These are phyloP conservation scores for Orbilia ellipsospora DNA, from an alignment of 2,329 filamentous ascomycete genomes.

Conservation along the genomic window DNA sequence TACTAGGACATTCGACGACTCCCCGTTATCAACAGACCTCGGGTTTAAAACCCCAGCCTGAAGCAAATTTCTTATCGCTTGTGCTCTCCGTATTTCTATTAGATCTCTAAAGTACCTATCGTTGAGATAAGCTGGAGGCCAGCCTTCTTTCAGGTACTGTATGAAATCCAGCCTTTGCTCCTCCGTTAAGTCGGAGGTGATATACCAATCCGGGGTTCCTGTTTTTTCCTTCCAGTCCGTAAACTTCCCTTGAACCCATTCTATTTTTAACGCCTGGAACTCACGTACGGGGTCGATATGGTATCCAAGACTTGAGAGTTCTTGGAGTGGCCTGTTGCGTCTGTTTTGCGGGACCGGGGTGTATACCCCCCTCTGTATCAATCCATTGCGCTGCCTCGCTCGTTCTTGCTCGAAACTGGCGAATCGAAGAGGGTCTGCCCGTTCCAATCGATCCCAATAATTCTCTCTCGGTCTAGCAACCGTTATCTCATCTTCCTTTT, in stretches of 20 bases:
- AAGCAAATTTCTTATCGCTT: neutral
- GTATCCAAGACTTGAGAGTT: slow-evolving; percentile 1
- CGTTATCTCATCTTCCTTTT: neutral
- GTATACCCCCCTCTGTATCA: slow-evolving; percentile 2
- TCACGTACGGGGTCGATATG: slow-evolving; percentile 8
- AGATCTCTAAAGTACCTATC: slow-evolving; percentile 12
- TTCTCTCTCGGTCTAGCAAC: neutral
- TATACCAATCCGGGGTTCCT: neutral
- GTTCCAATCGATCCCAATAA: neutral
- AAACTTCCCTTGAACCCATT: slow-evolving; percentile 15
- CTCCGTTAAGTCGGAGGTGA: neutral
- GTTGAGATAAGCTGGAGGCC: slow-evolving; percentile 3
- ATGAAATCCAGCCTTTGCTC: neutral
- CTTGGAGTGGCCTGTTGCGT: neutral
- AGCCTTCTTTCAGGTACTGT: slow-evolving; percentile 3
- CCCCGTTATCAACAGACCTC: neutral
- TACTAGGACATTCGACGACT: too few relatives aligned
- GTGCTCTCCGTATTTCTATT: neutral
- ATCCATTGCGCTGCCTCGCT: neutral
- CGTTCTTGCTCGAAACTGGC: neutral
- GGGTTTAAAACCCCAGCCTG: neutral
- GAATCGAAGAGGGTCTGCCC: neutral
- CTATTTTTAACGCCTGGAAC: neutral
- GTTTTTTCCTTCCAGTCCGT: slow-evolving; percentile 1
- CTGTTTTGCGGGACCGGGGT: neutral